These are phyloP conservation scores for Lagenidium giganteum DNA, from an alignment of 352 stramenopile species.

Conservation along the genomic window DNA sequence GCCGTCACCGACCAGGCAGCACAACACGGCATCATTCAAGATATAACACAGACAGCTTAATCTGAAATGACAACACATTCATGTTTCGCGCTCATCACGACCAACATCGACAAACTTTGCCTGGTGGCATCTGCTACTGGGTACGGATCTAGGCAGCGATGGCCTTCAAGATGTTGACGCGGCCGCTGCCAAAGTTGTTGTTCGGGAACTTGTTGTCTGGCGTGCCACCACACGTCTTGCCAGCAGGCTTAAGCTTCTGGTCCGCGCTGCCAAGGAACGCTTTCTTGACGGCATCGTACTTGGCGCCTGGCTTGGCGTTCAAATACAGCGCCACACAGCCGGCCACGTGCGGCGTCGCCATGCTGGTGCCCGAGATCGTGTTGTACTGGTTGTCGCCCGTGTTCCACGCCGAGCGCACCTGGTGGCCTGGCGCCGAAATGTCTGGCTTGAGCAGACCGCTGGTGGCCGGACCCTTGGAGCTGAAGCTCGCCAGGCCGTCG, in stretches of 20 bases:
- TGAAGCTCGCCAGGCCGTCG: constrained; percentile 17
- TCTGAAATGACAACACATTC: no score
- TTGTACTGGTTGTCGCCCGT: constrained; percentile 16
- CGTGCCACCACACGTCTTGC: constrained; percentile 11
- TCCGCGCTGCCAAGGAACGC: constrained; percentile 3
- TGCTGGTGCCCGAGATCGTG: constrained; percentile 26
- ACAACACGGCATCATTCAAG: no score
- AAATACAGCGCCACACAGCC: constrained; percentile 30
- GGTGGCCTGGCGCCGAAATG: constrained; percentile 17
- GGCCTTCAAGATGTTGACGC: no score
- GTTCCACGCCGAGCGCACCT: constrained; percentile 17
- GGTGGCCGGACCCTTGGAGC: constrained; percentile 12
- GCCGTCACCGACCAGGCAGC: no score
- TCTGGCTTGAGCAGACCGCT: constrained; percentile 23
- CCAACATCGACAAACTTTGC: no score
- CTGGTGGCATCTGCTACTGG: no score
- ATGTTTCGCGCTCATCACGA: no score
- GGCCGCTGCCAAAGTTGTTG: constrained; percentile 21
- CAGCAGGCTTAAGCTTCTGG: constrained; percentile 3
- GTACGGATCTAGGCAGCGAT: no score
- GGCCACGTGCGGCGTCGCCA: constrained; percentile 28
- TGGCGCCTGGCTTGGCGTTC: constrained; percentile 11
- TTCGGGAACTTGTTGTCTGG: constrained; percentile 16
- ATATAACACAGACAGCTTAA: no score
- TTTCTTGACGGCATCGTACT: constrained; percentile 11